Percentiles rank a stretch among this genome's conserved stretches.
Conservation (phyloP, 768 basidiomycete genomes). For the Phlegmacium glaucopus region DNA sequence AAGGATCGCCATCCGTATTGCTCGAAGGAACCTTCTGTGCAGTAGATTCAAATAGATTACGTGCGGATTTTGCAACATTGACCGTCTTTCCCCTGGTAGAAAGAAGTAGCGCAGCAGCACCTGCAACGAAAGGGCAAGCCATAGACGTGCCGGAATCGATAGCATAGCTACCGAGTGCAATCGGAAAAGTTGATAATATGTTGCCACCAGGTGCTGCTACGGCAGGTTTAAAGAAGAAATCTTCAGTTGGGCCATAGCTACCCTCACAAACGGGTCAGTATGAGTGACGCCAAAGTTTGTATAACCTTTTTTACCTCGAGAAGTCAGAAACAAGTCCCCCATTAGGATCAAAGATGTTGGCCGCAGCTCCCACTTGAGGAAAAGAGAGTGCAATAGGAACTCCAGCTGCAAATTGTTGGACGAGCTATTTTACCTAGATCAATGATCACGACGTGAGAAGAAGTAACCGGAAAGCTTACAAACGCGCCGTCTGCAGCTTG, state of each 20-base stretch:
- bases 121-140: constrained; percentile 40
- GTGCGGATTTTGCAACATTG: constrained; percentile 23
- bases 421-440: constrained; percentile 33
- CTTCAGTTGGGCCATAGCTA: constrained; percentile 58
- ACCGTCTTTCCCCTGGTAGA: constrained; percentile 30
- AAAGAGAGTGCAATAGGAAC: constrained; percentile 40
- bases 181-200: constrained; percentile 43
- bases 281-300: neutral
- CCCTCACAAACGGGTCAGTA: neutral
- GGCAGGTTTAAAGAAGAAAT: constrained; percentile 51
- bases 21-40: constrained; percentile 40
- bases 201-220: constrained; percentile 48
- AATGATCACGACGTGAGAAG: neutral
- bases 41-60: constrained; percentile 47
- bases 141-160: constrained; percentile 39
- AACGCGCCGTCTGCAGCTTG: constrained; percentile 53
- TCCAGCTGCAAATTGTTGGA: constrained; percentile 45
- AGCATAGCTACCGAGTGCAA: constrained; percentile 30
- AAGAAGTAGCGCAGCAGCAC: constrained; percentile 37
- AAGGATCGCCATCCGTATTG: constrained; percentile 44
- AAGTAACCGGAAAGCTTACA: constrained; percentile 32
- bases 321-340: constrained; percentile 58
- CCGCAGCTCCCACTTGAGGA: constrained; percentile 41
- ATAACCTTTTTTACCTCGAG: constrained; percentile 29
- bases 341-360: constrained; percentile 42